Conservation (phyloP, 2,329 filamentous ascomycete genomes). For the Calonectria leucothoes region DNA sequence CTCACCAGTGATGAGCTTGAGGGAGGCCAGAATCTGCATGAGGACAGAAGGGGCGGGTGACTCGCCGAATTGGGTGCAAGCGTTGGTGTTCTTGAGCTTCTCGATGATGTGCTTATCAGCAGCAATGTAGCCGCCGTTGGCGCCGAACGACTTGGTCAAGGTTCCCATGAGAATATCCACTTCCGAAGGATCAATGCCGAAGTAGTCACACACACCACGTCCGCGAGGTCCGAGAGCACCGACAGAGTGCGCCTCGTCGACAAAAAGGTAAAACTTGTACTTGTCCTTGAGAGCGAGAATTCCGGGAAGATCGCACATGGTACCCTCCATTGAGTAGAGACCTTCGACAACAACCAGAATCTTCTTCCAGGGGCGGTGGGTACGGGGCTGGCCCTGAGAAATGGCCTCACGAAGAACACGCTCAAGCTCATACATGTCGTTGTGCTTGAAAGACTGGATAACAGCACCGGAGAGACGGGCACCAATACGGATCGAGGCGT, state of each 20-base stretch:
- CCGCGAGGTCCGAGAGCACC: conserved; percentile 90
- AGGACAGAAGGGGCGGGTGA: conserved; percentile 88
- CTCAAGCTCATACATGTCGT: conserved; percentile 92
- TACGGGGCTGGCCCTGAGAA: conserved; percentile 95
- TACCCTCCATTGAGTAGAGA: conserved; percentile 99
- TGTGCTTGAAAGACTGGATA: conserved; percentile 97
- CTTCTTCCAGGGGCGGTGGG: conserved; percentile 99
- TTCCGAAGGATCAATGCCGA: conserved; percentile 86
- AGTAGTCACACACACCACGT: conserved; percentile 97
- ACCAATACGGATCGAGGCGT: conserved; percentile 96
- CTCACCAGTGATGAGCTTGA: conserved; percentile 91
- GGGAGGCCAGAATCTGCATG: conserved; percentile 87
- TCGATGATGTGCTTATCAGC: conserved; percentile 92
- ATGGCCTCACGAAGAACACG: conserved; percentile 89
- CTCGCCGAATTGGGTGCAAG: conserved; percentile 88
- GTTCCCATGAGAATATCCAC: conserved; percentile 99
- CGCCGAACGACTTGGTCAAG: conserved; percentile 97
- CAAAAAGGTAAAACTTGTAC: conserved; percentile 96
- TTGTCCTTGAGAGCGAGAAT: conserved; percentile 88
- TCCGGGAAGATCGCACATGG: conserved; percentile 97
- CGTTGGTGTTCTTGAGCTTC: conserved; percentile 87
- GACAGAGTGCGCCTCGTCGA: conserved; percentile 97
- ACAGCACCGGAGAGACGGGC: conserved; percentile 94
- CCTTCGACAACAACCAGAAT: conserved; percentile 96
- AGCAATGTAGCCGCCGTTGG: conserved; percentile 95